Base-by-base conservation (phyloP, 192 early-diverging fungal genomes). In the Cladochytrium replicatum region DNA sequence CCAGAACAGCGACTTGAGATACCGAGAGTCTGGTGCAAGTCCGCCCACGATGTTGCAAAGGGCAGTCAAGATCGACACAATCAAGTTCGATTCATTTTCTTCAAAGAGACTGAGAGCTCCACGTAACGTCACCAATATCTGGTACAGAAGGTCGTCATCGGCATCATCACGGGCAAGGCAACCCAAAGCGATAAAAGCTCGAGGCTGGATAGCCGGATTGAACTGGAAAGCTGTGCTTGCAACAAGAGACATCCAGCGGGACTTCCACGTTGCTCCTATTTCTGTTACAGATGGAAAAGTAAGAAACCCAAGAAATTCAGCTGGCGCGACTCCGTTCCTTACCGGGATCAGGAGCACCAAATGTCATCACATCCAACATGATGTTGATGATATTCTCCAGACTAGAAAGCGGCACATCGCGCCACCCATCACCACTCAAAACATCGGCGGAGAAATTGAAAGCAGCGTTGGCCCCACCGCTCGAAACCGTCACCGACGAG, bases 81-180 rank as follows among this genome's bases (percentile, higher is more conserved):
- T 87, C 52, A 95, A 60, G 27, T 71, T 78, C 51, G 70, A 72
- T 48, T 91, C 86, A 3, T 76, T 75, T 50, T 94, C 89, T 40
- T 87, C 86, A 58, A 89, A 89, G 31, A 84, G 75, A 11, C 75
- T 82, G 32, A 97, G 69, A 0, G 91, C 89, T 2, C 86, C 87
- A 29, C 87, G 83, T 29, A 97, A 62, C 0, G 92, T 85, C 1
- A 88, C 90, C 17, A 95, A 63, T 19, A 88, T 90, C 65, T 92
- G 89, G 57, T 92, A 97, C n/a, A 95, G 57, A 40, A 93, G 45
- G 54, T 92, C 91, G 46, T 94, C 88, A 48, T 95, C 91, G 0
- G 90, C 84, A 51, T 89, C 89, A 56, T 92, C 86, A 22, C 83
- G 71, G 2, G 87, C 88, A 37, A 97, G 69, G 32, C 82, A 85